Evolutionary conservation across 2,329 filamentous ascomycete species (phyloP), one percentile per base, ranked within the genome.

Genomic region (Sporothrix humicola): DNA sequence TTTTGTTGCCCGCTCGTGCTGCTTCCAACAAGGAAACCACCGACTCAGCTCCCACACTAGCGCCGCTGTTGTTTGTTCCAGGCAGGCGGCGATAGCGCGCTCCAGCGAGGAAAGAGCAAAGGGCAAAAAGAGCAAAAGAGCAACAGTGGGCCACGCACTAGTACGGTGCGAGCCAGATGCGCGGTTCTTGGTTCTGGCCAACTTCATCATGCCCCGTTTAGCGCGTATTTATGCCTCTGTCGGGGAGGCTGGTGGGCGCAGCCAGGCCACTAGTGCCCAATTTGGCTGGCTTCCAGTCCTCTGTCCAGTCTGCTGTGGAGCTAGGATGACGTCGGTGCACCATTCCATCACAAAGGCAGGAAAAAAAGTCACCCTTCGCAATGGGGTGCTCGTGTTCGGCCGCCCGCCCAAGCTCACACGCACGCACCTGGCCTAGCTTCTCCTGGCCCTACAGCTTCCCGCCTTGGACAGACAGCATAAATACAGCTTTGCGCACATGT

Each of bases 261-360:
- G 65, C 65, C 15, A 50, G 31, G 46, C 23, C 58, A 46, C 72
- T 73, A 73, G 69, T 73, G 72, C 72, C 72, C 69, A 73, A 73
- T 71, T 50, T 69, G 72, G 72, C 54, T 50, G 52, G n/a, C 50
- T 59, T 54, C 58, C 52, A 20, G 37, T 71, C 52, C 69, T 63
- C 70, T 44, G 46, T 54, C 58, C 70, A 65, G 61, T 20, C 37
- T 66, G 61, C 26, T 12, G 46, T 54, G 59, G 59, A 37, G 31
- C 71, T 23, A 44, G 69, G 69, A 70, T 73, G 72, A 72, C 71
- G 71, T 72, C 71, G 59, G 23, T 31, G 68, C 46, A 26, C 37
- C 71, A 50, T 59, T 52, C 52, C 54, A 61, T 15, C 48, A 63
- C 66, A 70, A 73, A 71, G 69, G 69, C 61, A 46, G 42, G 12